Evolutionary conservation across 768 basidiomycete genomes (phyloP).

Genomic region (Lyophyllum atratum): DNA sequence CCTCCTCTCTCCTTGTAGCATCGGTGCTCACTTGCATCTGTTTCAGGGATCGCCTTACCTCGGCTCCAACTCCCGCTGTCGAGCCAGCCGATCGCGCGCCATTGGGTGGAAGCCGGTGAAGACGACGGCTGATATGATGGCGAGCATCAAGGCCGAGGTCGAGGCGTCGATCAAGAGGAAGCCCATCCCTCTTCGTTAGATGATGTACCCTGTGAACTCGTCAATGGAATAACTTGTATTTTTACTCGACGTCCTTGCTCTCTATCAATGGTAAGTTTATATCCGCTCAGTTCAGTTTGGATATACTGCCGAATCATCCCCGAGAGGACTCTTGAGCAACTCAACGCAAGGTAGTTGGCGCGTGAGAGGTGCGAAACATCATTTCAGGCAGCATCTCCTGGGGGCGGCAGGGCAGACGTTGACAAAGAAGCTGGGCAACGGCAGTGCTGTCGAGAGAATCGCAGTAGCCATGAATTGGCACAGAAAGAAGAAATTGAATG

Average conservation of each 20-base stretch:
- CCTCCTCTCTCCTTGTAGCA: neutral
- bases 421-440: no score
- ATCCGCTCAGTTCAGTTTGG: no score
- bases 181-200: neutral
- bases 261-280: no score
- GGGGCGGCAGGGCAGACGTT: no score
- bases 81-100: slow-evolving; percentile 30
- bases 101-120: slow-evolving; percentile 49
- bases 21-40: neutral
- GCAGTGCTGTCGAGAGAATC: no score
- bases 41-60: slow-evolving; percentile 29
- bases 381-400: no score
- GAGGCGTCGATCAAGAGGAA: slow-evolving; percentile 18
- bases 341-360: no score
- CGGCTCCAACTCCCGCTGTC: slow-evolving; percentile 39
- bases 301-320: no score
- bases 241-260: neutral
- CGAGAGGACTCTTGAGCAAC: no score
- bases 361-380: no score
- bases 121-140: slow-evolving; percentile 40
- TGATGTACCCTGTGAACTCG: neutral
- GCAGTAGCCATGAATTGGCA: no score
- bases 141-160: slow-evolving; percentile 42
- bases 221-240: neutral
- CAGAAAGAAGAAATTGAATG: no score